These are phyloP conservation scores for Fusarium napiforme DNA, from an alignment of 2,329 filamentous ascomycete genomes.

Conservation along the genomic window DNA sequence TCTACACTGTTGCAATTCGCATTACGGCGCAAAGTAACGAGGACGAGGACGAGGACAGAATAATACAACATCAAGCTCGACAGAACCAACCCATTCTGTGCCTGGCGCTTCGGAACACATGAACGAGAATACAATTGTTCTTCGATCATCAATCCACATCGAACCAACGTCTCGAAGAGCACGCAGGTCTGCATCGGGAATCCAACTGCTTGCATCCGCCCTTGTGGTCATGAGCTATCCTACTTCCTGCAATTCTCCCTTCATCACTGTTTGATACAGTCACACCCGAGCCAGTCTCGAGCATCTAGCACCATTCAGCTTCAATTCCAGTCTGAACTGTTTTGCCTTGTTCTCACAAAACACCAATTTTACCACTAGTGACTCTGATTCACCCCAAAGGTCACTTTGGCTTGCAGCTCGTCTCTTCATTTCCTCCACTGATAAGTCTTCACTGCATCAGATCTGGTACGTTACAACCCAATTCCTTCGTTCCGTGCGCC, in stretches of 20 bases:
- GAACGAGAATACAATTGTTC: not conserved
- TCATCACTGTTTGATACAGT: slow-evolving; percentile 38
- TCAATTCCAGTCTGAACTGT: slow-evolving; percentile 21
- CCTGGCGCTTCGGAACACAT: not conserved
- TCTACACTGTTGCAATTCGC: slow-evolving; percentile 11
- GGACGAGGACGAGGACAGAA: slow-evolving; percentile 1
- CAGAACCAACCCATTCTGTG: not conserved
- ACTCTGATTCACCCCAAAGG: slow-evolving; percentile 35
- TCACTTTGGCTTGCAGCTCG: slow-evolving; percentile 21
- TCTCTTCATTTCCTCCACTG: slow-evolving; percentile 13
- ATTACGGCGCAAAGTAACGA: not conserved
- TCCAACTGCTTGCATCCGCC: not conserved
- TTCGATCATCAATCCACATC: not conserved
- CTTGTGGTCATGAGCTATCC: slow-evolving; percentile 27
- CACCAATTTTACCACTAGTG: slow-evolving; percentile 27
- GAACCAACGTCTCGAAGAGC: not conserved
- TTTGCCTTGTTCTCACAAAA: slow-evolving; percentile 27
- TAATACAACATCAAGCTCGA: slow-evolving; percentile 10
- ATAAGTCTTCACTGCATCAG: slow-evolving; percentile 4
- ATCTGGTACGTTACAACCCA: slow-evolving; percentile 34
- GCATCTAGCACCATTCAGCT: slow-evolving; percentile 19
- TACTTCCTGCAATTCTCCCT: not conserved
- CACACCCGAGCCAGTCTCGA: slow-evolving; percentile 25
- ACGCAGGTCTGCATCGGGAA: not conserved
- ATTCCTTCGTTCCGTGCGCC: slow-evolving; percentile 20